Evolutionary conservation across 2,329 filamentous ascomycete genomes (phyloP).

Genomic region (Fusarium sp.): DNA sequence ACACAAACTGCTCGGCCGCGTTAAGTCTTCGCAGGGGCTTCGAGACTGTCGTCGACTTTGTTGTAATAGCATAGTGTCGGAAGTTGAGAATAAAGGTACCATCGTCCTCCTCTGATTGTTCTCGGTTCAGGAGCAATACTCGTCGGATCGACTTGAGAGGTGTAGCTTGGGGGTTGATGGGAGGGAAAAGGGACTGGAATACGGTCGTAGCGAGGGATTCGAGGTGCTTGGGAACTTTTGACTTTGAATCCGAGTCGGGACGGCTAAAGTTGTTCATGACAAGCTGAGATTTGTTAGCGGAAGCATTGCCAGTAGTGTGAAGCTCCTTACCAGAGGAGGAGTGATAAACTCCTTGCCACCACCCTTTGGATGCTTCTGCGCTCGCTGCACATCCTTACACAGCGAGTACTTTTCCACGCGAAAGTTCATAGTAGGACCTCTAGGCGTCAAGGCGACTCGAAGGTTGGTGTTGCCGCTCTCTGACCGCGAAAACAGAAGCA

Average conservation of each 20-base stretch:
- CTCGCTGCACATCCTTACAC: slow-evolving; percentile 87
- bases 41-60: slow-evolving; percentile 85
- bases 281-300: slow-evolving; percentile 64
- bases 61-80: slow-evolving; percentile 95
- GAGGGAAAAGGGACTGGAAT: slow-evolving; percentile 96
- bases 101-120: slow-evolving; percentile 69
- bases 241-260: slow-evolving; percentile 68
- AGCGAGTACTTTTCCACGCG: slow-evolving; percentile 94
- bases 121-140: slow-evolving; percentile 90
- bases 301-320: not conserved
- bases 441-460: slow-evolving; percentile 85
- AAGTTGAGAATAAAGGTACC: slow-evolving; percentile 87
- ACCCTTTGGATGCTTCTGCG: slow-evolving; percentile 84
- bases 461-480: slow-evolving; percentile 92
- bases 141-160: slow-evolving; percentile 93
- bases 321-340: slow-evolving; percentile 76
- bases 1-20: slow-evolving; percentile 83
- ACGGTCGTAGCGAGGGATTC: slow-evolving; percentile 93
- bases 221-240: slow-evolving; percentile 90
- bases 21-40: slow-evolving; percentile 87
- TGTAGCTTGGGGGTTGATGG: slow-evolving; percentile 91
- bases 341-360: slow-evolving; percentile 88
- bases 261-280: slow-evolving; percentile 98
- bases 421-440: slow-evolving; percentile 94
- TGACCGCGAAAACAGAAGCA: slow-evolving; percentile 93